phyloP scores from a whole-genome alignment of 345 rosid genomes.

The Durio zibethinus region DNA sequence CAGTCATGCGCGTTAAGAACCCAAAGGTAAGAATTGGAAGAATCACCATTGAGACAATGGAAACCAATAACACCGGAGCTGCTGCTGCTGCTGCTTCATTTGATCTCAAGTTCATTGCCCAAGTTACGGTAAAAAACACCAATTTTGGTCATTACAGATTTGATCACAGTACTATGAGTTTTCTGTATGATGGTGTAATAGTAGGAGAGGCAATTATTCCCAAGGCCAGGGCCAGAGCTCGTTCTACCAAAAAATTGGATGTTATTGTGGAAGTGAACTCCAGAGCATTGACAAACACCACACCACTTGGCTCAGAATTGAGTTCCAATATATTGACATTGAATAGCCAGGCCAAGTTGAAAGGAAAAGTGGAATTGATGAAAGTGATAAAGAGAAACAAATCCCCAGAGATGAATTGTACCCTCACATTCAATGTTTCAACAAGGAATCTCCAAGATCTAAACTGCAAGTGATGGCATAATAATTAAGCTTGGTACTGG shows the following conservation, averaged over 20 bases:
- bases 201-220: slow-evolving; percentile 27
- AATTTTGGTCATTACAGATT: slow-evolving; percentile 40
- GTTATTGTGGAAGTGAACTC: slow-evolving; percentile 28
- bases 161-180: slow-evolving; percentile 14
- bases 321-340: slow-evolving; percentile 33
- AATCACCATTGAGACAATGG: background rate
- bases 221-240: slow-evolving; percentile 24
- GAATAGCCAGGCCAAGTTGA: slow-evolving; percentile 25
- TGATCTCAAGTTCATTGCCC: slow-evolving; percentile 23
- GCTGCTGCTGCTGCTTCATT: slow-evolving; percentile 25
- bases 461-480: slow-evolving; percentile 5
- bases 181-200: slow-evolving; percentile 14
- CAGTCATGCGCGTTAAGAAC: slow-evolving; percentile 1
- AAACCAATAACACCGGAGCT: background rate
- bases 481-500: background rate
- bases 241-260: slow-evolving; percentile 23
- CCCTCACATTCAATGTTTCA: slow-evolving; percentile 25
- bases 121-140: slow-evolving; percentile 29
- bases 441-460: slow-evolving; percentile 23
- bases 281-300: background rate
- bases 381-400: slow-evolving; percentile 28
- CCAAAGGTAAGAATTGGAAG: background rate
- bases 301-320: slow-evolving; percentile 24
- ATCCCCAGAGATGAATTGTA: slow-evolving; percentile 37
- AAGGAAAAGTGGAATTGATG: slow-evolving; percentile 37